Conservation (phyloP, 2,329 filamentous ascomycete species). For the Xylariales sp. region DNA sequence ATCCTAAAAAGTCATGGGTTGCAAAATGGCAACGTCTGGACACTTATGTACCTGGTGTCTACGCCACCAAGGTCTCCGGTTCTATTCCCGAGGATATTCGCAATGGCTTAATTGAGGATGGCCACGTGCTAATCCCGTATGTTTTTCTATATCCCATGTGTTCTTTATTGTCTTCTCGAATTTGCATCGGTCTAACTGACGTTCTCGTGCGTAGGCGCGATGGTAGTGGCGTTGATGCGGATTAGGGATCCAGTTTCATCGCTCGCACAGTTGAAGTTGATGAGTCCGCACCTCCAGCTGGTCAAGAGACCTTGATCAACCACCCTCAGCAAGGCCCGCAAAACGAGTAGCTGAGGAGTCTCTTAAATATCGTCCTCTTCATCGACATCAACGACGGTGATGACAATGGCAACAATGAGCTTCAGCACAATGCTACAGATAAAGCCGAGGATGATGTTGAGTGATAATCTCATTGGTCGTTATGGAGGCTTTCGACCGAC, state of each 20-base stretch:
- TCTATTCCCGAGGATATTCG: conserved; percentile 76
- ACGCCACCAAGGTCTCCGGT: conserved; percentile 94
- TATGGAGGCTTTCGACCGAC: not conserved
- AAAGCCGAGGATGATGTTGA: not conserved
- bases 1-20: conserved; percentile 90
- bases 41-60: conserved; percentile 87
- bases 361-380: not conserved
- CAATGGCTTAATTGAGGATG: conserved; percentile 70
- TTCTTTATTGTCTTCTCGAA: conserved; percentile 48
- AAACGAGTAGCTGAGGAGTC: not conserved
- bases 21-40: conserved; percentile 96
- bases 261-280: not conserved
- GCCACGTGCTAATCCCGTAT: conserved; percentile 73
- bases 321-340: not conserved
- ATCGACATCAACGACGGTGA: not conserved
- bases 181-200: conserved; percentile 16
- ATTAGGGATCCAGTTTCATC: conserved; percentile 27
- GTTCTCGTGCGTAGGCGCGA: conserved; percentile 32
- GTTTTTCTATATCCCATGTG: conserved; percentile 56
- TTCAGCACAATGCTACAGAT: not conserved
- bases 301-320: not conserved
- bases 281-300: not conserved
- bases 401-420: not conserved
- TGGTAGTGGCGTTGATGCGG: conserved; percentile 37
- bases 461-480: not conserved